Evolutionary conservation across 768 basidiomycete species (phyloP).

Genomic region (Termitomyces heimii): DNA sequence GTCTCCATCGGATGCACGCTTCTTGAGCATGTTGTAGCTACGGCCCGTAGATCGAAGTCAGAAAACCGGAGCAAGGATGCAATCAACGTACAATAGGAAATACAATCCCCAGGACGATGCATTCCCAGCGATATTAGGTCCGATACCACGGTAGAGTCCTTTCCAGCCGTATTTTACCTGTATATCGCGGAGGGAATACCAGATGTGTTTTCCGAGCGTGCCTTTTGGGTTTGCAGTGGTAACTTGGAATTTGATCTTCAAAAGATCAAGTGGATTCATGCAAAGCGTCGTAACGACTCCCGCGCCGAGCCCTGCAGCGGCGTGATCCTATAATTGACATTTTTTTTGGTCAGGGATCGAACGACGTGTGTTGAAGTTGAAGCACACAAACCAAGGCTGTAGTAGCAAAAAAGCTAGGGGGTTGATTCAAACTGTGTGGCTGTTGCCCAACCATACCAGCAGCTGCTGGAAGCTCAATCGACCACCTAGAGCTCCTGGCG

Average conservation of each 20-base stretch:
- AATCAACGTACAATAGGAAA: constrained; percentile 82
- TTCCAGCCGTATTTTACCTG: constrained; percentile 69
- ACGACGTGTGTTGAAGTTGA: neutral
- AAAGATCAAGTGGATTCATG: constrained; percentile 95
- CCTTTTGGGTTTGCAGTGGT: constrained; percentile 58
- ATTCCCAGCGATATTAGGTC: constrained; percentile 90
- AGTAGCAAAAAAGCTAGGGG: constrained; percentile 46
- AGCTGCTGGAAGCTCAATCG: constrained; percentile 13
- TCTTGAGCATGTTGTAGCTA: constrained; percentile 94
- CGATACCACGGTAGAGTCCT: constrained; percentile 87
- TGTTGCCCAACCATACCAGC: constrained; percentile 26
- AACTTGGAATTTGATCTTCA: constrained; percentile 93
- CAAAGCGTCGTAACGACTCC: constrained; percentile 89
- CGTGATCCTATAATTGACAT: constrained; percentile 72
- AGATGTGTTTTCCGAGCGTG: constrained; percentile 70
- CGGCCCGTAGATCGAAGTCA: neutral
- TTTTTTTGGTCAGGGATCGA: neutral
- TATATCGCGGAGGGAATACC: constrained; percentile 67
- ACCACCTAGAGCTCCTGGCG: neutral
- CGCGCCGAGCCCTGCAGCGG: constrained; percentile 87
- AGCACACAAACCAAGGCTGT: constrained; percentile 36
- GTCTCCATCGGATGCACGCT: constrained; percentile 63
- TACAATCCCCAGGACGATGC: constrained; percentile 97
- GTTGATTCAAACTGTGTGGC: constrained; percentile 18
- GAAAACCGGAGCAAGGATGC: neutral